Evolutionary conservation across 257 asterid genomes (phyloP).

Genomic region (Vinca minor): DNA sequence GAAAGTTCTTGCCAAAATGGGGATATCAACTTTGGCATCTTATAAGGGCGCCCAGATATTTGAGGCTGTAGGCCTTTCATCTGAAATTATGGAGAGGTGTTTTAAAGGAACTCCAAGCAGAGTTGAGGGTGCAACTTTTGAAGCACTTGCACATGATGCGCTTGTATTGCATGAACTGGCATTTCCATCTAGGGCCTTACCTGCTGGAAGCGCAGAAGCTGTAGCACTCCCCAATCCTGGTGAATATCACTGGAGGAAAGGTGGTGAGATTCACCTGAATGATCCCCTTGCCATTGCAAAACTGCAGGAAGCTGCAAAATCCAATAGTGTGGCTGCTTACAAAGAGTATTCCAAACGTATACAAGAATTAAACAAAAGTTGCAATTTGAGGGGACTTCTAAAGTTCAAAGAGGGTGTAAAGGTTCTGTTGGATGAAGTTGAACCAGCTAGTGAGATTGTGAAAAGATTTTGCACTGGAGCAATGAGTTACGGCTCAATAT

Average conservation of each 20-base stretch:
- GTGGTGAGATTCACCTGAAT: constrained; percentile 88
- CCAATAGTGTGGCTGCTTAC: constrained; percentile 89
- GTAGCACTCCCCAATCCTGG: constrained; percentile 98
- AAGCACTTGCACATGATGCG: constrained; percentile 82
- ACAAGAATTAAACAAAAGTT: constrained; percentile 74
- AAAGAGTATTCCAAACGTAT: constrained; percentile 81
- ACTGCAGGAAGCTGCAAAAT: constrained; percentile 86
- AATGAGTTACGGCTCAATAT: constrained; percentile 97
- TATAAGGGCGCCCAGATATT: constrained; percentile 99
- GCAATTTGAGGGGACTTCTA: constrained; percentile 94
- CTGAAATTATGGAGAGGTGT: constrained; percentile 94
- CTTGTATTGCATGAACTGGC: constrained; percentile 85
- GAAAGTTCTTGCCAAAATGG: constrained; percentile 99
- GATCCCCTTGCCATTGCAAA: constrained; percentile 97
- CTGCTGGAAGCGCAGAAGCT: constrained; percentile 94
- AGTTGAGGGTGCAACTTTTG: constrained; percentile 98
- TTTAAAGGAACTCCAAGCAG: constrained; percentile 96
- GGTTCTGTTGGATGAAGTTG: constrained; percentile 83
- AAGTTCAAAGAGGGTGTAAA: constrained; percentile 65
- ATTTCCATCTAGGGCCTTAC: constrained; percentile 73
- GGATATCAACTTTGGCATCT: constrained; percentile 96
- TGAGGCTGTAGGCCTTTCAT: constrained; percentile 98
- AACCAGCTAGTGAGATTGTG: constrained; percentile 91
- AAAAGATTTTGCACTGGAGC: constrained; percentile 95
- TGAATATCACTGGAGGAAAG: constrained; percentile 97